phyloP scores from a whole-genome alignment of 176 grass and related monocot genomes.

The Puccinellia tenuiflora region DNA sequence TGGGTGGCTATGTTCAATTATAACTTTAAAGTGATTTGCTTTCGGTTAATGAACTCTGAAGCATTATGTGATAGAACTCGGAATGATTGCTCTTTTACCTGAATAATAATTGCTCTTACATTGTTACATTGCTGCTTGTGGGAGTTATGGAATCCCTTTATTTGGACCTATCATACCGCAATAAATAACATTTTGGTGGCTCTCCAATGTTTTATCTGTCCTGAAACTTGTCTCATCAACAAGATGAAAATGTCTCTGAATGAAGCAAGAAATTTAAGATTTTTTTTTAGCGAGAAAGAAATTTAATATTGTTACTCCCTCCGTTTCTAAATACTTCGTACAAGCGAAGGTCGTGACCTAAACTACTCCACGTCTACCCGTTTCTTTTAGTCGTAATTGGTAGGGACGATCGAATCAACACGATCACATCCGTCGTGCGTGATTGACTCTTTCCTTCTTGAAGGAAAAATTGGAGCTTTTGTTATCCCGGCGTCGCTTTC shows the following conservation, averaged over 20 bases:
- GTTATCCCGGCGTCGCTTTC: not conserved
- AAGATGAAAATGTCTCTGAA: not conserved
- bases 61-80: not conserved
- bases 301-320: too few species aligned
- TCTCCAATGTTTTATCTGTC: not conserved
- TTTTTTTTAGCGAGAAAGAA: too few species aligned
- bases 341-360: not conserved
- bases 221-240: not conserved
- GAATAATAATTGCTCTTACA: not conserved
- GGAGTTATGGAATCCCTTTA: not conserved
- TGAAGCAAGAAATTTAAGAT: not conserved
- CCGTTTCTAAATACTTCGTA: too few species aligned
- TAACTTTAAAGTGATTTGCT: not conserved
- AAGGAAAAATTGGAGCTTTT: not conserved
- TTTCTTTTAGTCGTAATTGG: not conserved
- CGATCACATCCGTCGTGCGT: not conserved
- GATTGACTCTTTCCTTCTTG: not conserved
- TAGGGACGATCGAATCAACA: not conserved
- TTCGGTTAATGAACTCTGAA: not conserved
- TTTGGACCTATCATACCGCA: not conserved
- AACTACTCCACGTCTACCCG: not conserved
- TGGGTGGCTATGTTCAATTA: constrained; percentile 4
- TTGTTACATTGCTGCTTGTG: too few species aligned
- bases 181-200: not conserved
- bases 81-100: too few species aligned